These are phyloP conservation scores for Keithomyces neogunnii DNA, from an alignment of 2,329 filamentous ascomycete genomes.

Conservation along the genomic window DNA sequence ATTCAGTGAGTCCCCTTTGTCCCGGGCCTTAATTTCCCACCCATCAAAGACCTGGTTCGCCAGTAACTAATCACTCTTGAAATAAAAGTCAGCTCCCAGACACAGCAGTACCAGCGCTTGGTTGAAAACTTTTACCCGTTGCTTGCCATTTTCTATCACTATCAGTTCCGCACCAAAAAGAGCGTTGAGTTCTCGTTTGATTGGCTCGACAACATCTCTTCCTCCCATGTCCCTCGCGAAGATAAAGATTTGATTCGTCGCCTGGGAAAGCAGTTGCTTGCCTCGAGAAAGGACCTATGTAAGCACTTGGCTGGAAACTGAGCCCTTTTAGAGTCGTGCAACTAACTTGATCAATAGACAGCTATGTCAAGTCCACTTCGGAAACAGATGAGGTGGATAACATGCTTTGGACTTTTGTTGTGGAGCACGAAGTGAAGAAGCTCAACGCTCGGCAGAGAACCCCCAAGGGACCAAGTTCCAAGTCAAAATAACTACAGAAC, in stretches of 20 bases:
- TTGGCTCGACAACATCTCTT: constrained; percentile 24
- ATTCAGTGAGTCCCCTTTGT: constrained; percentile 7
- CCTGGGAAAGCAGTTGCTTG: constrained; percentile 22
- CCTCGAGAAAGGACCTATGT: constrained; percentile 27
- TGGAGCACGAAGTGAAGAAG: constrained; percentile 32
- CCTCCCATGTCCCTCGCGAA: constrained; percentile 16
- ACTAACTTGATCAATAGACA: constrained; percentile 16
- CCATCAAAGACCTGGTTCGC: not conserved
- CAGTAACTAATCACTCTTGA: not conserved
- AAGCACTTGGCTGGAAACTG: constrained; percentile 10
- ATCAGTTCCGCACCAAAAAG: constrained; percentile 32
- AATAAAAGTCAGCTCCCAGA: constrained; percentile 13
- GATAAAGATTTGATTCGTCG: constrained; percentile 18
- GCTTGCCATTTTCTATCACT: constrained; percentile 30
- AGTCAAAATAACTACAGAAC: constrained; percentile 13
- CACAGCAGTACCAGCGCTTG: constrained; percentile 18
- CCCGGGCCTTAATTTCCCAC: not conserved
- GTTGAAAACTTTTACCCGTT: constrained; percentile 28
- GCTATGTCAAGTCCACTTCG: constrained; percentile 21
- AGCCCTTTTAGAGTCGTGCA: not conserved
- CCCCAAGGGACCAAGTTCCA: constrained; percentile 16
- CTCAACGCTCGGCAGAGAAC: constrained; percentile 25
- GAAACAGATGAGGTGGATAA: constrained; percentile 6
- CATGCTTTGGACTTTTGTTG: constrained; percentile 25
- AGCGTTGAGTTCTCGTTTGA: constrained; percentile 29